These are phyloP conservation scores for Apiotrichum akiyoshidainum DNA, from an alignment of 1,284 basidiomycete species.

Conservation along the genomic window DNA sequence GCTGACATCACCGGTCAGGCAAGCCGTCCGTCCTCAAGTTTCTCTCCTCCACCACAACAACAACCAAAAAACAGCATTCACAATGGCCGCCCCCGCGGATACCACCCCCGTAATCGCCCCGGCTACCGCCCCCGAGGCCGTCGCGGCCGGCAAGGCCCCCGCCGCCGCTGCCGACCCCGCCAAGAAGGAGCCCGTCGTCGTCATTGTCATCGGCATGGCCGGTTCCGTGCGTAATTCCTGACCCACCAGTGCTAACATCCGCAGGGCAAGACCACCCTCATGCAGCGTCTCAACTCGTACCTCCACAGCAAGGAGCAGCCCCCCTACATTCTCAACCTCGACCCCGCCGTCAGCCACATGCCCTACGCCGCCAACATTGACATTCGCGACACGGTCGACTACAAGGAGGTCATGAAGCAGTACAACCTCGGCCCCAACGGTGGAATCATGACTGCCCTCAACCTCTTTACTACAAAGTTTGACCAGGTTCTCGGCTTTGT, in stretches of 20 bases:
- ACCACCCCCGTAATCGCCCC: background rate
- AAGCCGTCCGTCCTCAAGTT: too few relatives aligned
- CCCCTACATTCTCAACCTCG: constrained; percentile 95
- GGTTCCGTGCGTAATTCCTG: constrained; percentile 36
- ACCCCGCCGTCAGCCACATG: constrained; percentile 86
- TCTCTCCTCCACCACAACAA: background rate
- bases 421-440: constrained; percentile 99
- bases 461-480: constrained; percentile 98
- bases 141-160: background rate
- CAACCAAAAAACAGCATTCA: background rate
- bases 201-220: constrained; percentile 68
- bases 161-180: background rate
- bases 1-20: too few relatives aligned
- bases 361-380: constrained; percentile 97
- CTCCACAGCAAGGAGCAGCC: constrained; percentile 63
- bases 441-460: constrained; percentile 93
- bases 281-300: constrained; percentile 86
- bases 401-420: constrained; percentile 99
- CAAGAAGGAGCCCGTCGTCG: constrained; percentile 66
- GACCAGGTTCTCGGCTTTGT: constrained; percentile 92
- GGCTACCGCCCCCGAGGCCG: background rate
- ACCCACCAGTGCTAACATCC: background rate
- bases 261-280: constrained; percentile 94
- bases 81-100: background rate
- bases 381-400: constrained; percentile 96